Evolutionary conservation across 192 early-diverging fungal genomes (phyloP).

Genomic region (Coemansia sp.): DNA sequence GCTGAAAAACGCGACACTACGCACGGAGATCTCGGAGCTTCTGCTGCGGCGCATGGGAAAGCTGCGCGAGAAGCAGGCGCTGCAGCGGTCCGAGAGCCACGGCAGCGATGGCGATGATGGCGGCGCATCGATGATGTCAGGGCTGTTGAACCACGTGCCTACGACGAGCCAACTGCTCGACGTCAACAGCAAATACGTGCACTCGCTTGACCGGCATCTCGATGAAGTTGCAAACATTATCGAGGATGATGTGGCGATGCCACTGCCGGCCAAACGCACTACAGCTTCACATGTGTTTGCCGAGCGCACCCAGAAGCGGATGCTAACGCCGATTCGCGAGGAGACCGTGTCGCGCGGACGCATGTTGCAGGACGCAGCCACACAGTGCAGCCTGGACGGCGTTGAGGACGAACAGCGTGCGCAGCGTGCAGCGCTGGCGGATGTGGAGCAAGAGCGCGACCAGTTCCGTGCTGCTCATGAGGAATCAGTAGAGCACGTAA

Average conservation of each 20-base stretch:
- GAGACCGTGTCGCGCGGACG: constrained; percentile 12
- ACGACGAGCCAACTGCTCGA: constrained; percentile 45
- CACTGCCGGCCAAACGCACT: neutral
- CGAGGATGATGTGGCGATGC: constrained; percentile 19
- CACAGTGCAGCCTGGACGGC: constrained; percentile 22
- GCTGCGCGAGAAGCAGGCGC: constrained; percentile 26
- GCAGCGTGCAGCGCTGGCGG: constrained; percentile 26
- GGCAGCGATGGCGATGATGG: constrained; percentile 31
- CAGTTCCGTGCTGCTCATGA: constrained; percentile 47
- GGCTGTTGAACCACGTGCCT: constrained; percentile 37
- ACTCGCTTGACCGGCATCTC: constrained; percentile 39
- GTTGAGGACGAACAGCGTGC: constrained; percentile 29
- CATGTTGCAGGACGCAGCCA: constrained; percentile 9
- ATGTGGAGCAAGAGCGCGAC: constrained; percentile 45
- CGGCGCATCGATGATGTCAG: constrained; percentile 29
- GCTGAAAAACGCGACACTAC: constrained; percentile 33
- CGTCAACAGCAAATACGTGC: constrained; percentile 28
- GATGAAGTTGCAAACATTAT: constrained; percentile 43
- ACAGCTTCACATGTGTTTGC: neutral
- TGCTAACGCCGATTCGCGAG: constrained; percentile 47
- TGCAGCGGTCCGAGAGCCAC: constrained; percentile 16
- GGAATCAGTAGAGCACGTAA: constrained; percentile 33
- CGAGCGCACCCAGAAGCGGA: constrained; percentile 19
- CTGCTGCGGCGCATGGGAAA: constrained; percentile 38
- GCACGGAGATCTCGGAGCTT: constrained; percentile 27